Evolutionary conservation across 129 eudicot species (phyloP), one percentile per base, ranked within the genome.

Genomic region (Flaveria linearis): DNA sequence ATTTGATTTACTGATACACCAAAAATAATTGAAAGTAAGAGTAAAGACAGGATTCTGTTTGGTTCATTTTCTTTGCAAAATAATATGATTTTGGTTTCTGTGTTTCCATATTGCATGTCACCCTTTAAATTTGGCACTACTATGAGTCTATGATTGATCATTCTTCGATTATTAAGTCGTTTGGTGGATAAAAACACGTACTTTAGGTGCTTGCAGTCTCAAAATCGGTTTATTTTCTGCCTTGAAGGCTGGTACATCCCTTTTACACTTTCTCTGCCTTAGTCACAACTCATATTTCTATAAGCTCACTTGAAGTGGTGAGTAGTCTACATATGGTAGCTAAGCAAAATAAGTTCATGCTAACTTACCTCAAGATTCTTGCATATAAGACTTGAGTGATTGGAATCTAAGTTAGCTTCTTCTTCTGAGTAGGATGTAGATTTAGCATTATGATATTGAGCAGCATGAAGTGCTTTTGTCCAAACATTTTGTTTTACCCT

Each of bases 301-400:
- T 57, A 3, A 42, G 22, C 16, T 28, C 23, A 43, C n/a, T 20
- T 43, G 15, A 22, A 41, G 8, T 2, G 13, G 43, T 30, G 16
- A 51, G 39, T 16, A 7, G 56, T 14, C 49, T 47, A 69, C 74
- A 23, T 41, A 58, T 50, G 56, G 56, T 16, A 50, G 16, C 20
- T 50, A 50, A 41, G 78, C 78, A 41, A 74, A 25, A 45, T 26
- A 46, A 45, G 78, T 61, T 74, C 77, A 58, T 25, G 58, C 56
- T 65, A 50, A 18, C 23, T 6, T 50, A 67, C 73, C 43, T 23
- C 43, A 67, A 53, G 74, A 66, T 60, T 55, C 61, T 55, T 55
- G 23, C 25, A 52, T 55, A 3, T 22, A 55, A 55, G 25, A 55
- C 61, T n/a, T n/a, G 46, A 20, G 28, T 23, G 70, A 43, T 15